phyloP scores from a whole-genome alignment of 73 alveolate genomes.

The Tetrahymena malaccensis region DNA sequence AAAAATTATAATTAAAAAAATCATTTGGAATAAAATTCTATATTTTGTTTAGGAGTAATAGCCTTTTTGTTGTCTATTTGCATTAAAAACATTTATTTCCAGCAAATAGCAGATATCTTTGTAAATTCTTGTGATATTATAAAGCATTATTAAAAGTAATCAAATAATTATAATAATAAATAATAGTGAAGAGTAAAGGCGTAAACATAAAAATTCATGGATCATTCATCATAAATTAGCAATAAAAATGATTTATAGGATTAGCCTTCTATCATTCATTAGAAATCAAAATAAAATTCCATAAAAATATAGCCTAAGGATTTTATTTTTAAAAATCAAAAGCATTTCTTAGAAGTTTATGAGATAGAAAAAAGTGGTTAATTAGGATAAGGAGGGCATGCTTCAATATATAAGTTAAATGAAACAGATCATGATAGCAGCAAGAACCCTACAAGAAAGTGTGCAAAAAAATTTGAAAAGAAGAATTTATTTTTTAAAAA shows the following conservation, averaged over 20 bases:
- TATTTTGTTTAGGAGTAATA: no score
- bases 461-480: background rate
- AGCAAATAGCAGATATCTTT: no score
- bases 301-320: background rate
- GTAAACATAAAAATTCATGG: background rate
- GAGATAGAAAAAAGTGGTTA: background rate
- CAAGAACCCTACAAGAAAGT: background rate
- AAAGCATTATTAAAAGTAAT: no score
- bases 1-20: no score
- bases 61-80: no score
- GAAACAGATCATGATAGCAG: background rate
- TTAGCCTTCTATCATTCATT: background rate
- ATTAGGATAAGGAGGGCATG: background rate
- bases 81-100: no score
- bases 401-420: background rate
- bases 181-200: no score
- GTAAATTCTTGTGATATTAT: no score
- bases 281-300: background rate
- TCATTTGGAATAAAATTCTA: background rate
- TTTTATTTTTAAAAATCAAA: background rate
- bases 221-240: background rate
- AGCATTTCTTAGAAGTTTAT: background rate
- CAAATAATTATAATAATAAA: no score
- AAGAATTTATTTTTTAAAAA: background rate
- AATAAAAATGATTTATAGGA: no score